phyloP scores from a whole-genome alignment of 768 basidiomycete species.

The Russula emetica region DNA sequence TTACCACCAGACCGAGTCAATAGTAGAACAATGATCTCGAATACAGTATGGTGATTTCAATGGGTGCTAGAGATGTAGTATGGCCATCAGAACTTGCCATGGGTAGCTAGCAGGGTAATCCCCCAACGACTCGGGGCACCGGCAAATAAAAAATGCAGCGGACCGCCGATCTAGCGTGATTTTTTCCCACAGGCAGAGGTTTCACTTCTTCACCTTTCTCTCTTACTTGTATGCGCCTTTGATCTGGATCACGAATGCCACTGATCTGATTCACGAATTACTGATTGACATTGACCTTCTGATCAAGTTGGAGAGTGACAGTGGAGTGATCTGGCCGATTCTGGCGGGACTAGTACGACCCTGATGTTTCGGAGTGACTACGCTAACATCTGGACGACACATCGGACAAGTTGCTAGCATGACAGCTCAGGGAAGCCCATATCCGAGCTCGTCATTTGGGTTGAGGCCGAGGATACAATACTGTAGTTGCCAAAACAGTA shows the following conservation, averaged over 20 bases:
- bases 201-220: not conserved
- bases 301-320: not conserved
- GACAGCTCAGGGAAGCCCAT: not conserved
- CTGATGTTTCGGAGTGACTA: not conserved
- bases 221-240: not conserved
- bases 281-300: not conserved
- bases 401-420: not conserved
- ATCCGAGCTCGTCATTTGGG: not conserved
- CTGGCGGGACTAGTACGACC: not conserved
- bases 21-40: too few relatives aligned
- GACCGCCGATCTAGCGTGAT: too few relatives aligned
- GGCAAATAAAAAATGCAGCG: not conserved
- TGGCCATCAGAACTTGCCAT: not conserved
- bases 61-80: not conserved
- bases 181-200: not conserved
- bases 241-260: not conserved
- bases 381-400: not conserved
- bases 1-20: too few relatives aligned
- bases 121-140: not conserved
- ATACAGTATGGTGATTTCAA: too few relatives aligned
- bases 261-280: not conserved
- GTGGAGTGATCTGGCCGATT: not conserved
- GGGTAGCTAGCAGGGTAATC: too few relatives aligned
- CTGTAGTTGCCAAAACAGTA: not conserved
- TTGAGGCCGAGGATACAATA: not conserved